Base-by-base conservation (phyloP, 1,284 basidiomycete genomes). In the Papiliotrema nemorosa region DNA sequence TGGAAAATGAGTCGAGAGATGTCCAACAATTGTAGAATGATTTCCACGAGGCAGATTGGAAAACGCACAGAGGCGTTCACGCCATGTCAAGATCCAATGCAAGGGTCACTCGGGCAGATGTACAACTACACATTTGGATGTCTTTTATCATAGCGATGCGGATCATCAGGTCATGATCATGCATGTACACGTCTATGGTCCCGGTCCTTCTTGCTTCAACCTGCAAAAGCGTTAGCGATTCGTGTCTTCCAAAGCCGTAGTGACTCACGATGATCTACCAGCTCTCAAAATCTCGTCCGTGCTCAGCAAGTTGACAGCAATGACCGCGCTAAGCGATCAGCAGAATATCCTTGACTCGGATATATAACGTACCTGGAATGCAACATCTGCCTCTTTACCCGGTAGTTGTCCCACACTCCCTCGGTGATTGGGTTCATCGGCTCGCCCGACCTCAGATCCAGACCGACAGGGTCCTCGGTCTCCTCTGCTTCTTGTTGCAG, bases 331-430 rank as follows among this genome's bases (percentile, higher is more conserved):
- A 49, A 57, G 53, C 37, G 31, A 29, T 31, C 18, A 22, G 25
- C 13, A 40, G n/a, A 18, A 22, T 4, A 39, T 22, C 4, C 12
- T 53, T 20, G 16, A 12, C 18, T 4, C n/a, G 16, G 20, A 22
- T n/a, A 46, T 38, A 12, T 12, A 2, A 71, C 84, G 70, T 64
- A 90, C 90, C 88, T 89, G 67, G 90, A 93, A 71, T 98, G 94
- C 51, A 99, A 78, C 91, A 98, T 96, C 70, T 98, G 96, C 57
- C 94, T 81, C 79, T 98, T 98, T 55, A 98, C 96, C 54, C 96
- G 81, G 75, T 97, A 98, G 77, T 98, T 98, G 75, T 99, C 96
- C 93, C 94, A 98, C 18, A 99, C 85, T 35, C 96, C 96, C 68
- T 91, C 87, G 3, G 90, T 85, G 14, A 90, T 87, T 5, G 96